Base-by-base conservation (phyloP, 1,284 basidiomycete genomes). In the Serendipita sp. region DNA sequence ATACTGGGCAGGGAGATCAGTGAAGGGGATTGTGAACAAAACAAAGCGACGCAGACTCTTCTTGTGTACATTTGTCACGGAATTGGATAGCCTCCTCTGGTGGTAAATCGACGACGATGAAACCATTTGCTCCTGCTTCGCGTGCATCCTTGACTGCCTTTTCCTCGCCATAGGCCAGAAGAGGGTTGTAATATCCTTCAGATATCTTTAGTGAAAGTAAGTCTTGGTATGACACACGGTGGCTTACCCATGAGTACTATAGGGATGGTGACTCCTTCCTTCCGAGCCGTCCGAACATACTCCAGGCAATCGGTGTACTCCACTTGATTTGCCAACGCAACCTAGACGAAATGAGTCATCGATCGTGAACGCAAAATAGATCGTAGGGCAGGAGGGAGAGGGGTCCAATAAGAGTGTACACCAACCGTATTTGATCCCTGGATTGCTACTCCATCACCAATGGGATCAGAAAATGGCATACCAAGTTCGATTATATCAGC, bases 401-500 rank as follows among this genome's bases (percentile, higher is more conserved):
- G 22, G 22, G 22, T 22, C 22, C 22, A 22, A 22, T 22, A 58
- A 47, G 12, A 5, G 74, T 22, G 22, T 22, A 22, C 22, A 22
- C 86, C 68, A 65, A 94, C 93, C 41, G 87, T 87, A 75, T 97
- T 98, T 50, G 89, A 84, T 67, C 88, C 86, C 72, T 98, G 95
- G 67, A 99, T 98, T 3, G 85, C 83, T 22, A 87, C 87, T 0
- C 95, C 89, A 75, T 99, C 95, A 1, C 93, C 95, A 68, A 93
- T 91, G 6, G 95, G 95, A 76, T 99, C 95, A 64, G 90, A 93
- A 78, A 97, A 98, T 0, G 93, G 95, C 42, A 98, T 82, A 30
- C 96, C 96, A 38, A 99, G 81, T 74, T 99, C 95, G 67, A 99
- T 95, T 67, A 98, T 84, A 73, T 98, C 93, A 55, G 91, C 84